Conservation (phyloP, 2,329 filamentous ascomycete genomes). For the Fusarium clavum region DNA sequence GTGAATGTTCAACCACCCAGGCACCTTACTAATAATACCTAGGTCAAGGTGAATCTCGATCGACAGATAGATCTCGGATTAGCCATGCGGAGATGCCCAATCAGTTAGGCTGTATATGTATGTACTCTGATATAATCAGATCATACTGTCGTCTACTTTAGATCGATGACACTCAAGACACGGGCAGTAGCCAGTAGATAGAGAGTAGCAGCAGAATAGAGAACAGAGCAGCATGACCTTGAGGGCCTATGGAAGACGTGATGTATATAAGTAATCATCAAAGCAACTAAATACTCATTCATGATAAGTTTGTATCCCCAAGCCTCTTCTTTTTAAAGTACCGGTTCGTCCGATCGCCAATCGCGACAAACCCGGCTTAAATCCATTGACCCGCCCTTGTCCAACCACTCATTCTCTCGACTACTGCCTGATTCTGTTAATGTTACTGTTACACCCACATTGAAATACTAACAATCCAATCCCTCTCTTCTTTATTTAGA, state of each 20-base stretch:
- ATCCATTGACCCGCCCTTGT: slow-evolving; percentile 4
- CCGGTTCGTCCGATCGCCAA: slow-evolving; percentile 28
- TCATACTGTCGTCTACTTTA: not conserved
- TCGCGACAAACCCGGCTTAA: slow-evolving; percentile 31
- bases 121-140: not conserved
- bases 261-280: fast-evolving
- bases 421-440: not conserved
- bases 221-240: not conserved
- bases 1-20: not conserved
- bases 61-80: not conserved
- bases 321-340: slow-evolving; percentile 14
- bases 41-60: not conserved
- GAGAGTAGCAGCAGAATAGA: not conserved
- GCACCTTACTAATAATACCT: not conserved
- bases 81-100: not conserved
- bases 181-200: slow-evolving; percentile 1
- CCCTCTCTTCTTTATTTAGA: not conserved
- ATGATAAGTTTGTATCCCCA: not conserved
- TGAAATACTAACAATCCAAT: not conserved
- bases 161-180: not conserved
- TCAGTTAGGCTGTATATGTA: not conserved
- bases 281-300: not conserved
- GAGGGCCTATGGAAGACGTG: not conserved
- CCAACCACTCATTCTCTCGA: not conserved
- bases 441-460: slow-evolving; percentile 8